Conservation (phyloP, 257 asterid species). For the Lantana camara region DNA sequence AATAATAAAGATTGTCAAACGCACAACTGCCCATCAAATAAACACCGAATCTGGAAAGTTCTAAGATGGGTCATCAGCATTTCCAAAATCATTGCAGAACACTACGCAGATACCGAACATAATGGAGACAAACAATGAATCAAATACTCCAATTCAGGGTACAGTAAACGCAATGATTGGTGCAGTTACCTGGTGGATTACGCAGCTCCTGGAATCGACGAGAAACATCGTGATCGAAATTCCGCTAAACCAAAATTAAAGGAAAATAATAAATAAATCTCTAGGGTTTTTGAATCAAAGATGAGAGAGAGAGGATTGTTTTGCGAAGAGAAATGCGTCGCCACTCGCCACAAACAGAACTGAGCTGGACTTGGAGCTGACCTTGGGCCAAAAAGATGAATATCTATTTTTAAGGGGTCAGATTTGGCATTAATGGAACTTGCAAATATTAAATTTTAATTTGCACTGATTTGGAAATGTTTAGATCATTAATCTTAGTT, state of each 20-base stretch:
- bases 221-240: slow-evolving; percentile 10
- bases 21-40: slow-evolving; percentile 4
- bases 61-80: neutral
- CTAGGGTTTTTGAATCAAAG: slow-evolving; percentile 32
- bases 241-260: neutral
- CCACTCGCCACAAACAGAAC: slow-evolving; percentile 20
- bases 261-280: neutral
- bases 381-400: slow-evolving; percentile 15
- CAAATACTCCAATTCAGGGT: slow-evolving; percentile 10
- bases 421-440: too few relatives aligned
- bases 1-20: neutral
- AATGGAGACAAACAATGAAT: slow-evolving; percentile 9
- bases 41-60: slow-evolving; percentile 17
- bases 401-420: too few relatives aligned
- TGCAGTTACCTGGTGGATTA: slow-evolving; percentile 28
- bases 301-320: slow-evolving; percentile 21
- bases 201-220: slow-evolving; percentile 11
- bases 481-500: neutral
- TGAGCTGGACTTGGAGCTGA: slow-evolving; percentile 24
- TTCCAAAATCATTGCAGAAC: neutral
- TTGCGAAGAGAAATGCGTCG: slow-evolving; percentile 18
- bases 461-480: neutral
- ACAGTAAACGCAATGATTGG: neutral
- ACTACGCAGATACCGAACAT: neutral
- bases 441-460: neutral